Evolutionary conservation across 1,284 basidiomycete species (phyloP), one percentile per base, ranked within the genome.

Genomic region (Phellopilus nigrolimitatus): DNA sequence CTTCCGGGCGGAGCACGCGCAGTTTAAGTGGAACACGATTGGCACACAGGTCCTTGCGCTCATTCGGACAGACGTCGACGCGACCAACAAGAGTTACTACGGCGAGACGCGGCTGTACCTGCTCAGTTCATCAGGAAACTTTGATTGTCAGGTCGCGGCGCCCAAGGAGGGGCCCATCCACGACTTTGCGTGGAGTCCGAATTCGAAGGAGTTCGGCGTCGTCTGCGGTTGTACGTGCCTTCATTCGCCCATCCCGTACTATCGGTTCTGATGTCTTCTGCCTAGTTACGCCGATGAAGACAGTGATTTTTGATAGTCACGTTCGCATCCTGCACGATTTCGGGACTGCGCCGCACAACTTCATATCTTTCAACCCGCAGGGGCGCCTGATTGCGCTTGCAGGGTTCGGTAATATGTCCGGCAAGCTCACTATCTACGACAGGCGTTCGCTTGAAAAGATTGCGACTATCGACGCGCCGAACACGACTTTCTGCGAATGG

Each of bases 151-250:
- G 22, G 88, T 99, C 30, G 80, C 84, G 3, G 76, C 98, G 34
- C 95, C 98, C 72, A 97, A 97, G 73, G 95, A 98, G 58, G 97
- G 97, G 1, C 94, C 94, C 1, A 93, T 99, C 59, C 94, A 97
- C 64, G 95, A 98, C 66, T 97, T 97, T 62, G 75, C 82, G 15
- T 99, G 95, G 95, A 95, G 85, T 61, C 94, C 95, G n/a, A 97
- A 93, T 62, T 92, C 90, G 49, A 91, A 95, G 66, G 95, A 99
- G 68, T 99, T 98, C 63, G 84, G 85, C 54, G 95, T 98, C 31
- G 86, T 94, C 42, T 98, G 98, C 65, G 95, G 95, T 60, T 98
- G 91, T 93, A 62, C 68, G 91, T 79, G 28, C 10, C 22, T 42
- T 21, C 17, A 0, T 3, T 45, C 31, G 13, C 39, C 24, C 13